Base-by-base conservation (phyloP, 1,284 basidiomycete genomes). In the Serendipita sp. region DNA sequence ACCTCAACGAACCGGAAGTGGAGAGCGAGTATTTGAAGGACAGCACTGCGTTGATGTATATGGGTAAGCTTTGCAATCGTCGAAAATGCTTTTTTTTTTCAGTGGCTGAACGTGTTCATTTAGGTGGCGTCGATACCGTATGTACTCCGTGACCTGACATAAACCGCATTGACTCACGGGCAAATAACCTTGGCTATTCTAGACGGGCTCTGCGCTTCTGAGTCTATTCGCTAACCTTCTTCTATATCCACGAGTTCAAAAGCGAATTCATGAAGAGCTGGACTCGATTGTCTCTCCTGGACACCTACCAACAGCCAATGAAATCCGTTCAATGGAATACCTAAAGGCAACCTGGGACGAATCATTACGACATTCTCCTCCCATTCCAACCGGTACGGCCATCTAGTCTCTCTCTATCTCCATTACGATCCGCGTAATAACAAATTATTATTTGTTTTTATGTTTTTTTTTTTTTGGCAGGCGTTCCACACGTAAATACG, bases 291-390 rank as follows among this genome's bases (percentile, higher is more conserved):
- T 79, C 47, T 75, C 75, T 3, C 64, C 64, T 15, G 70, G 69
- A 38, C 72, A 77, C 26, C 71, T 80, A 12, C 79, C 79, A 2
- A 74, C 67, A 22, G 32, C 22, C 15, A 58, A 30, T 2, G 22
- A 58, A 22, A 34, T 32, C 26, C 22, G 8, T n/a, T 17, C 45
- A 70, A 97, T 97, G 93, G 82, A 87, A 26, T 98, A 97, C 75
- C 82, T 97, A 47, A 84, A 84, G 67, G 93, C 93, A 2, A 85
- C 91, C 64, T 88, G 97, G 67, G 94, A 93, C 76, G 95, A 98
- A 77, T 89, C 87, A 66, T 77, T 98, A 71, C 84, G 95, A 41
- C 75, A 93, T 64, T 89, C 88, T 74, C 94, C 93, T 45, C 92
- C 94, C 10, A 26, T 58, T 58, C 53, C 53, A 22, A 58, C 53